Conservation (phyloP, 371 early-diverging fungal genomes). For the Chytridiales sp. region DNA sequence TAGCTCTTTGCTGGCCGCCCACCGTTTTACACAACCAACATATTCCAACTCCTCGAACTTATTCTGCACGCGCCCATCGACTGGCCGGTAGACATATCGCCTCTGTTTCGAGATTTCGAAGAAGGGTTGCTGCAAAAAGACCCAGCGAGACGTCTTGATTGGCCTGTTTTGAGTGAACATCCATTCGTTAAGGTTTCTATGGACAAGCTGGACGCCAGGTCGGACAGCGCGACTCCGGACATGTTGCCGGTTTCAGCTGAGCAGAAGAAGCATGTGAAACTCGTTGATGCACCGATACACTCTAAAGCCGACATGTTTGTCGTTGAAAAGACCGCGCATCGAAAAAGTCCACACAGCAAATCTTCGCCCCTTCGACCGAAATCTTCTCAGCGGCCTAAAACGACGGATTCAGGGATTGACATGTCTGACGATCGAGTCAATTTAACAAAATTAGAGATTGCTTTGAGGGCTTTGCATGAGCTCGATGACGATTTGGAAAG, state of each 20-base stretch:
- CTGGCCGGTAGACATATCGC: slow-evolving; percentile 11
- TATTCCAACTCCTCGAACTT: slow-evolving; percentile 36
- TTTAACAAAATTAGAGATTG: no score
- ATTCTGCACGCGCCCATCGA: slow-evolving; percentile 17
- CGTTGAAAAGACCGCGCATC: no score
- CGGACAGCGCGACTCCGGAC: no score
- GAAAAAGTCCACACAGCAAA: no score
- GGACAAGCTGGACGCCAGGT: background rate
- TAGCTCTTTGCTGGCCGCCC: slow-evolving; percentile 30
- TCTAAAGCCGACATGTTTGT: no score
- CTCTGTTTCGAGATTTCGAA: background rate
- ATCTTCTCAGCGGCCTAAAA: slow-evolving; percentile 7
- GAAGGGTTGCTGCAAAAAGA: slow-evolving; percentile 20
- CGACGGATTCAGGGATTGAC: slow-evolving; percentile 22
- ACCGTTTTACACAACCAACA: slow-evolving; percentile 38
- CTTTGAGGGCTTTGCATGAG: no score
- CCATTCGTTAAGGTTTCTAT: background rate
- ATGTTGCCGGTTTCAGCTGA: no score
- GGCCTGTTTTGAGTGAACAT: slow-evolving; percentile 13
- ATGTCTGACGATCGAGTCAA: slow-evolving; percentile 6
- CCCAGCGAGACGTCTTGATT: slow-evolving; percentile 14
- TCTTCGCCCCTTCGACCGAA: no score
- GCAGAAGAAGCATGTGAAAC: no score
- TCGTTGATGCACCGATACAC: no score
- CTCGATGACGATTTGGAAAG: no score